Base-by-base conservation (phyloP, 2,329 filamentous ascomycete genomes). In the Ceratocystis papillata region DNA sequence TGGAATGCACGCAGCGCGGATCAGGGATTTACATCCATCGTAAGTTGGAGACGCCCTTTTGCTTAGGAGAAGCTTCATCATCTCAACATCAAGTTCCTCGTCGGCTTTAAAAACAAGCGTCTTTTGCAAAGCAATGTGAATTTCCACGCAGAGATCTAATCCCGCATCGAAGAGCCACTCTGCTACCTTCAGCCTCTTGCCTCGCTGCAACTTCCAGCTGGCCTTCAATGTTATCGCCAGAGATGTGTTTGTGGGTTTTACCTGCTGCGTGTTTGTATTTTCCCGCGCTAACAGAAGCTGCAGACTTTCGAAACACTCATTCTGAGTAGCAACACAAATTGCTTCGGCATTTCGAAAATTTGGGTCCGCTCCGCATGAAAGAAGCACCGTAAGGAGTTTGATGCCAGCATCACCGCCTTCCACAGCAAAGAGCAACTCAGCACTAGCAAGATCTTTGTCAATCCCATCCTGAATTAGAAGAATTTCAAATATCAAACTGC, bases 321-420 rank as follows among this genome's bases (percentile, higher is more conserved):
- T 81, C 45, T 79, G 75, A 0, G 80, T 79, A 0, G 82, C 81
- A 10, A 80, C 79, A 69, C 82, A 80, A 3, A 85, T 77, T 3
- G 81, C 79, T 64, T 84, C 81, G 1, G 82, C 82, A 8, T 78
- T 76, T 22, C 79, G 79, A 70, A 80, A 80, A 70, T 85, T 80
- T 0, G 81, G 78, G 64, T 80, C 80, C 2, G 83, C 83, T 0
- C 83, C 82, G 41, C 79, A 76, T 0, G 72, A 72, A 3, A 86
- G 73, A 20, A 87, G 71, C 8, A 84, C 77, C 33, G 73, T 74
- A 41, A 85, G 76, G 15, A 84, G 72, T 5, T 76, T 75, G 33
- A 77, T 75, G 1, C 79, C 81, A 1, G 76, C 76, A 33, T 80
- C 77, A 0, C 81, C 80, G 64, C 78, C 83, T 50, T 80, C 76